Evolutionary conservation across 169 alveolate genomes (phyloP).

Genomic region (Condylostoma magnum): DNA sequence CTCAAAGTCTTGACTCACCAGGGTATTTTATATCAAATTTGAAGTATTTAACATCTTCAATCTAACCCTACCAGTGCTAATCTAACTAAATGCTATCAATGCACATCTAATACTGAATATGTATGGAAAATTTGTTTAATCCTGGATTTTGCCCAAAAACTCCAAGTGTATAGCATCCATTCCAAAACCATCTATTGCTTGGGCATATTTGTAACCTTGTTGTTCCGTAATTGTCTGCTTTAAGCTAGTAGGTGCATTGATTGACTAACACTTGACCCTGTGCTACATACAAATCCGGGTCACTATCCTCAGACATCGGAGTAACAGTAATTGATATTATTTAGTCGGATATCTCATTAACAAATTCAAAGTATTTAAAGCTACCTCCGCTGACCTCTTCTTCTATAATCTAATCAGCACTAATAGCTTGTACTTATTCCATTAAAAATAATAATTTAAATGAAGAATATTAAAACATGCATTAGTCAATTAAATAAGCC

Average conservation of each 20-base stretch:
- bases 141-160: background rate
- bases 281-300: conserved; percentile 36
- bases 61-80: background rate
- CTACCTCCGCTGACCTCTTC: too few species aligned
- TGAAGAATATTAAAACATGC: too few species aligned
- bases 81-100: background rate
- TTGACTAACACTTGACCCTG: conserved; percentile 8
- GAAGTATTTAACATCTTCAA: background rate
- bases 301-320: conserved; percentile 36
- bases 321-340: conserved; percentile 10
- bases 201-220: conserved; percentile 30
- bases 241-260: conserved; percentile 23
- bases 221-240: conserved; percentile 33
- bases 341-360: too few species aligned
- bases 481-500: too few species aligned
- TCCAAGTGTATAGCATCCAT: background rate
- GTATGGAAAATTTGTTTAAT: background rate
- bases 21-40: background rate
- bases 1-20: background rate
- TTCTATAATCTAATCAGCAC: too few species aligned
- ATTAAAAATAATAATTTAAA: too few species aligned
- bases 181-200: conserved; percentile 2
- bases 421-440: too few species aligned
- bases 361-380: too few species aligned
- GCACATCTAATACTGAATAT: background rate